These are phyloP conservation scores for Xerocomellus chrysenteron DNA, from an alignment of 768 basidiomycete genomes.

Conservation along the genomic window DNA sequence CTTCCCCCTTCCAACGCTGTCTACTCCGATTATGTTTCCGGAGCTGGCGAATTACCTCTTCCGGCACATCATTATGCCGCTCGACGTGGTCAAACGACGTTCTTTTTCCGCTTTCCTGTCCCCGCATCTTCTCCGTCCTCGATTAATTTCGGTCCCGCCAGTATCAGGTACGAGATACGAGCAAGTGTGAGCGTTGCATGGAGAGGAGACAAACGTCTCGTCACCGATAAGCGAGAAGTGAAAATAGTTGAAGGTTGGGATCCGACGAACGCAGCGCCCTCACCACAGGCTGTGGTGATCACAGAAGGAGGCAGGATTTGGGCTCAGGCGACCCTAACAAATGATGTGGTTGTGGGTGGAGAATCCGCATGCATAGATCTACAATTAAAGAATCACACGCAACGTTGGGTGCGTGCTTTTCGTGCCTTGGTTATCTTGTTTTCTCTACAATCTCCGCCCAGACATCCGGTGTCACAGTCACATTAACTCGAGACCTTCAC, in stretches of 20 bases:
- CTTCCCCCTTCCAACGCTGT: constrained; percentile 86
- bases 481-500: constrained; percentile 59
- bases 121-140: constrained; percentile 68
- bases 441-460: constrained; percentile 27
- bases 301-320: constrained; percentile 81
- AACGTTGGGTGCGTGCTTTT: constrained; percentile 59
- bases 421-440: neutral
- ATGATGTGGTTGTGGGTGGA: constrained; percentile 63
- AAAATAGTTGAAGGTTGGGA: constrained; percentile 61
- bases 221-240: constrained; percentile 58
- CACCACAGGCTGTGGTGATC: constrained; percentile 59
- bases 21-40: constrained; percentile 48
- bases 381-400: constrained; percentile 79
- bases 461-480: constrained; percentile 67
- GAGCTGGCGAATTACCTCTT: constrained; percentile 56
- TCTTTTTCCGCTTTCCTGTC: constrained; percentile 75
- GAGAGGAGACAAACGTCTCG: constrained; percentile 71
- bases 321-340: constrained; percentile 66
- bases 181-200: constrained; percentile 72
- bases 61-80: constrained; percentile 70
- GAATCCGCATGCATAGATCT: constrained; percentile 71
- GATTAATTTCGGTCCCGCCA: constrained; percentile 68
- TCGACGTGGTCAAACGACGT: constrained; percentile 72
- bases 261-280: constrained; percentile 34
- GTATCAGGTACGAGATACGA: constrained; percentile 68